These are phyloP conservation scores for Raddia guianensis DNA, from an alignment of 176 grass and related monocot genomes.

Conservation along the genomic window DNA sequence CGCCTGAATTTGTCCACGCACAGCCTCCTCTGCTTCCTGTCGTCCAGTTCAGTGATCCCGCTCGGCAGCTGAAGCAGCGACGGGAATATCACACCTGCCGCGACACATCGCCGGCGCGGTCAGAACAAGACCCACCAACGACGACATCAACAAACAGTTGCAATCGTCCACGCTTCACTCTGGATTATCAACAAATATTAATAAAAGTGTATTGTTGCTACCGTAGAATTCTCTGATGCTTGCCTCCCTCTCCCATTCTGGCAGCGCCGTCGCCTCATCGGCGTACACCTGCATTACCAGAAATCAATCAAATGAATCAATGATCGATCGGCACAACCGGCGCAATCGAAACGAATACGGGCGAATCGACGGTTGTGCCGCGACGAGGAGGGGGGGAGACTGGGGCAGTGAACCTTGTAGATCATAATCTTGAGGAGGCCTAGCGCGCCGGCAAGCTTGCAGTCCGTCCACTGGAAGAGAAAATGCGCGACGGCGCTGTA, in stretches of 20 bases:
- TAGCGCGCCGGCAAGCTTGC: constrained; percentile 55
- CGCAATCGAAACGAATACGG: background rate
- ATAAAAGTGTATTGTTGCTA: background rate
- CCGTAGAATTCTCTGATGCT: constrained; percentile 66
- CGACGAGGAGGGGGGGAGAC: background rate
- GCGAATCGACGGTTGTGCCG: background rate
- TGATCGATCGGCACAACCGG: background rate
- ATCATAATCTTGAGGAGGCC: constrained; percentile 66
- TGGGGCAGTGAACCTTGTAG: constrained; percentile 37
- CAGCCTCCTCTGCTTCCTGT: constrained; percentile 45
- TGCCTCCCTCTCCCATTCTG: constrained; percentile 57
- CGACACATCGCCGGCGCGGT: background rate
- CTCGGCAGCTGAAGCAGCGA: constrained; percentile 57
- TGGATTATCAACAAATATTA: background rate
- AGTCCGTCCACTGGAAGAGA: constrained; percentile 64
- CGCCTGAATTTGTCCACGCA: constrained; percentile 40
- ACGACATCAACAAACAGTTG: background rate
- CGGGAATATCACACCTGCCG: constrained; percentile 60
- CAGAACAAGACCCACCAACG: background rate
- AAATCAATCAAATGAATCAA: background rate
- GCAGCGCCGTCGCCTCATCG: constrained; percentile 38
- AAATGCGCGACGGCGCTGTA: constrained; percentile 64
- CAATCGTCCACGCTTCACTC: background rate
- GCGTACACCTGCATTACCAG: constrained; percentile 47
- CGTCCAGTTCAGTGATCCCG: constrained; percentile 51